phyloP scores from a whole-genome alignment of 2,329 filamentous ascomycete species.

The Alternaria consortialis region DNA sequence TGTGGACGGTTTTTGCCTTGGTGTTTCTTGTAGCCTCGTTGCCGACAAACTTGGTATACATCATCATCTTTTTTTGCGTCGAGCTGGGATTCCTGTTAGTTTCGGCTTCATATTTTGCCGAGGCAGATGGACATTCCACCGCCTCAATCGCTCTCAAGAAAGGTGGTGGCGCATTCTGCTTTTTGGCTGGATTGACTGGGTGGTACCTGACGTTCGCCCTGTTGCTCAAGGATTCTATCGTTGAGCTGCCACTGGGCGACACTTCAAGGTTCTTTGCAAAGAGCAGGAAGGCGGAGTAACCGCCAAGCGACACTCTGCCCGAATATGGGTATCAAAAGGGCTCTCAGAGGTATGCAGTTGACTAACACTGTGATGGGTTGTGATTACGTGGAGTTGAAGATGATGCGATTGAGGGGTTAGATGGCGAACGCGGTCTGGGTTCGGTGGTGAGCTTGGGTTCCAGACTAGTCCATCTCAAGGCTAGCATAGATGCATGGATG shows the following conservation, averaged over 20 bases:
- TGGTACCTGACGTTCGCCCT: constrained; percentile 37
- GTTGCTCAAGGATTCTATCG: constrained; percentile 36
- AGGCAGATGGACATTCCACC: constrained; percentile 53
- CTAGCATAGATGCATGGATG: neutral
- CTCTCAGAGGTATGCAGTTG: neutral
- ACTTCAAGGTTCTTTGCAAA: constrained; percentile 42
- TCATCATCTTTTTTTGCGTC: constrained; percentile 59
- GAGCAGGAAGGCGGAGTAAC: constrained; percentile 20
- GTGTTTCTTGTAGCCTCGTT: constrained; percentile 59
- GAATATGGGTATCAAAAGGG: neutral
- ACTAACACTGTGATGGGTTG: neutral
- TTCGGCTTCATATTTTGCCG: constrained; percentile 57
- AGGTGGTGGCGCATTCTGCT: constrained; percentile 58
- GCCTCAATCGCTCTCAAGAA: constrained; percentile 53
- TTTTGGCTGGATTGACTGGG: constrained; percentile 56
- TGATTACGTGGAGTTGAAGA: neutral
- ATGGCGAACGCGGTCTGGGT: constrained; percentile 16
- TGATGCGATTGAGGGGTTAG: constrained; percentile 23
- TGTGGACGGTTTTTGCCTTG: constrained; percentile 60
- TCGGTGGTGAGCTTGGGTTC: neutral
- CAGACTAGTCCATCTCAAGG: neutral
- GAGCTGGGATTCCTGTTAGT: constrained; percentile 57
- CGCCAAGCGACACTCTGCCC: neutral
- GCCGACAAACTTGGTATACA: constrained; percentile 59
- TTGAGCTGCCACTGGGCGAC: constrained; percentile 37